Conservation (phyloP, 257 asterid species). For the Eucommia ulmoides region DNA sequence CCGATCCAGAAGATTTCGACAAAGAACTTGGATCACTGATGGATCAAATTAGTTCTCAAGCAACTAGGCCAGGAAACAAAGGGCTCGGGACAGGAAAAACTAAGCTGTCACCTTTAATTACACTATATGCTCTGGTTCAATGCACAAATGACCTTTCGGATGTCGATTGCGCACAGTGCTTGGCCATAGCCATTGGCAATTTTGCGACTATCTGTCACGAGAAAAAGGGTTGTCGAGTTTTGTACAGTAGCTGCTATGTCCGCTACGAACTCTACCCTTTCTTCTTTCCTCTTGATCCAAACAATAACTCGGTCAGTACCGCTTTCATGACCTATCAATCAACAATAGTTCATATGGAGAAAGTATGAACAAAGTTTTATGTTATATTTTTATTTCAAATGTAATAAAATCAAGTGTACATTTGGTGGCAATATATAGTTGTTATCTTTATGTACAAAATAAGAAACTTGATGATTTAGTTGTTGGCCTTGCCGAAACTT, state of each 20-base stretch:
- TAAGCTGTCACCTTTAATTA: constrained; percentile 16
- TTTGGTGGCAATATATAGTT: no score
- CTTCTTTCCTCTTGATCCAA: constrained; percentile 44
- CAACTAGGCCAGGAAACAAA: constrained; percentile 29
- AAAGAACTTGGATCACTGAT: constrained; percentile 18
- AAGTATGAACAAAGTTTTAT: no score
- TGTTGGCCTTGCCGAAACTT: no score
- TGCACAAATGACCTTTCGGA: constrained; percentile 56
- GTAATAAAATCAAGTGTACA: no score
- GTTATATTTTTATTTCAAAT: no score
- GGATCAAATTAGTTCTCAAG: constrained; percentile 27
- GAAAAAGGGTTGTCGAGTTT: constrained; percentile 51
- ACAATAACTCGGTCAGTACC: constrained; percentile 7
- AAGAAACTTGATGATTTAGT: no score
- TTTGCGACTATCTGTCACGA: constrained; percentile 24
- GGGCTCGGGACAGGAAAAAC: constrained; percentile 52
- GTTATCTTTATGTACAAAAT: no score
- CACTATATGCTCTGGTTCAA: constrained; percentile 56
- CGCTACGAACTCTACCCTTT: constrained; percentile 69
- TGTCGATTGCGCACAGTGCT: constrained; percentile 47
- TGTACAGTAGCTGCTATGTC: constrained; percentile 55
- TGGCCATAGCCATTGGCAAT: constrained; percentile 43
- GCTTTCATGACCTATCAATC: constrained; percentile 3
- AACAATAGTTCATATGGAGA: constrained; percentile 5
- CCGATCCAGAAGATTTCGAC: constrained; percentile 34